Evolutionary conservation across 2,329 filamentous ascomycete genomes (phyloP), one percentile per base, ranked within the genome.

Genomic region (Colletotrichum tamarilloi): DNA sequence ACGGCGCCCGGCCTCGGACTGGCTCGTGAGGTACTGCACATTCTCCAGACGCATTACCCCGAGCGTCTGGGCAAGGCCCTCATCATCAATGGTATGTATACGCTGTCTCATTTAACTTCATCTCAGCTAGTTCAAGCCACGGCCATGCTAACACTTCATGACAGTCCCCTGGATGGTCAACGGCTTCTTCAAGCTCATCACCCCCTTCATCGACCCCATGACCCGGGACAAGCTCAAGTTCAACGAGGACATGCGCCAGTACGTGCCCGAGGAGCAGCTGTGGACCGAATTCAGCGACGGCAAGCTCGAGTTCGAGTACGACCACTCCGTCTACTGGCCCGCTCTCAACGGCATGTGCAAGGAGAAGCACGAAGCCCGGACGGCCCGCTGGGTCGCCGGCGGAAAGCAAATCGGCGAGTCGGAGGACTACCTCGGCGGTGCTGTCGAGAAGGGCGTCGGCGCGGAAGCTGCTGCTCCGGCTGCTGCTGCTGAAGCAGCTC

Each of bases 161-260:
- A 62, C 75, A 96, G 94, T 98, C 62, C 96, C 96, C 0, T 98
- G 94, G 91, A 89, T 97, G 75, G 94, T 98, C 74, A 92, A 91
- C 82, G 94, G 94, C 63, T 99, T 99, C 88, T 97, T 98, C 89
- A 98, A 97, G 84, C 86, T 98, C 78, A 95, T 99, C 84, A 95
- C 92, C 5, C 95, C 96, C 52, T 98, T 99, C 84, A 98, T 99
- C 84, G 97, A 99, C 83, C 97, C 97, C 8, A 86, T 95, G 78
- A 99, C 97, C 11, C 92, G 94, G 72, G 92, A 97, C 80, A 99
- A 99, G 87, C 92, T 99, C 85, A 97, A 97, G 86, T 98, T 98
- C 88, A 98, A 98, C 86, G 95, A 98, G 82, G 93, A 97, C 80
- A 92, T 98, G 86, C 89, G 88, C 77, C 87, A 93, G 77, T 95